Base-by-base conservation (phyloP, 768 basidiomycete genomes). In the Rhodotorula paludigena region DNA sequence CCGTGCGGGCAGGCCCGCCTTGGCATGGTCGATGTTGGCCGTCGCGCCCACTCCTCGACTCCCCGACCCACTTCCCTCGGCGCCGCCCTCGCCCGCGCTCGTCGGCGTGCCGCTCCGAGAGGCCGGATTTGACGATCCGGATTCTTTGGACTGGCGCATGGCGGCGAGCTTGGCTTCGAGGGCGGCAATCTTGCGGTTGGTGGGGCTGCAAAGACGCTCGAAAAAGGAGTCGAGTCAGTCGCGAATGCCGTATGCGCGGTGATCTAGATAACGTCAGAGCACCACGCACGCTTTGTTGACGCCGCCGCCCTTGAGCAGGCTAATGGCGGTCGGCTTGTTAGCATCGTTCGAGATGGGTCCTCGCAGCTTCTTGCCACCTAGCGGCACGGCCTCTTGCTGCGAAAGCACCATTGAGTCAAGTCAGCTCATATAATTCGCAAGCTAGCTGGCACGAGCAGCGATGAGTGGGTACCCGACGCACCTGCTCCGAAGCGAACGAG, bases 101-200 rank as follows among this genome's bases (percentile, higher is more conserved):
- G n/a, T 23, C 32, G 62, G 54, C n/a, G 54, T 45, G 1, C 54
- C 36, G 14, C 41, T 54, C 8, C 49, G 41, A 3, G 45, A 38
- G 1, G 47, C n/a, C 5, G 63, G 38, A 1, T 35, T 33, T 7
- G 44, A 33, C 3, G 55, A 57, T 6, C 42, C 54, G 20, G 42
- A 7, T 20, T 35, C 32, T 25, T 57, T 60, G 42, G 30, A 23
- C 20, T 56, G 59, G 21, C 61, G 55, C 57, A 96, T 85, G 69
- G 90, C 85, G 25, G 86, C 84, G 32, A 99, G 81, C 78, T 99
- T 99, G 5, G 94, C 94, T 79, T 99, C 96, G 83, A 97, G 88
- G 75, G 87, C 84, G 14, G 92, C 92, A 73, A 99, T 99, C 79
- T 97, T 96, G 73, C 86, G 86, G 51, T 83, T 80, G 3, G 90